phyloP scores from a whole-genome alignment of 2,329 filamentous ascomycete genomes.

The Sarocladium kiliense region DNA sequence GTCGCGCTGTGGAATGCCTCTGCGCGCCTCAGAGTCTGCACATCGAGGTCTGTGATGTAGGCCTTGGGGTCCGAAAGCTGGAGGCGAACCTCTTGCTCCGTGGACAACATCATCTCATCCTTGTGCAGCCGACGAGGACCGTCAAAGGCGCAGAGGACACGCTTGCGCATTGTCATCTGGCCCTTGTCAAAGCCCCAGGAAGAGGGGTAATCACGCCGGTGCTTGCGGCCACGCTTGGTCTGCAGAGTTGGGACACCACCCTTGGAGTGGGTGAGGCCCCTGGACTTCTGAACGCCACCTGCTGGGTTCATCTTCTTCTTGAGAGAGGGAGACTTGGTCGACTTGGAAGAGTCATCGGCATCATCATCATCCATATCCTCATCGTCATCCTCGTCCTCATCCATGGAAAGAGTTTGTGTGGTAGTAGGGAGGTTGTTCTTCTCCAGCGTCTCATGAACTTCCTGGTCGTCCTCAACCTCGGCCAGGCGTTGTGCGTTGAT shows the following conservation, averaged over 20 bases:
- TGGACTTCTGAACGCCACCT: constrained; percentile 59
- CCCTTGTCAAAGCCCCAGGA: constrained; percentile 90
- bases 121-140: constrained; percentile 85
- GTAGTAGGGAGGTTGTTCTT: constrained; percentile 54
- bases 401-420: constrained; percentile 30
- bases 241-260: constrained; percentile 59
- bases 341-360: constrained; percentile 42
- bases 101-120: constrained; percentile 98
- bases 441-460: constrained; percentile 57
- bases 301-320: constrained; percentile 51
- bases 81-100: constrained; percentile 88
- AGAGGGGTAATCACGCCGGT: constrained; percentile 86
- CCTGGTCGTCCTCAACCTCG: constrained; percentile 59
- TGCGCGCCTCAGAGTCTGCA: constrained; percentile 84
- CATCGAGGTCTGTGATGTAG: constrained; percentile 90
- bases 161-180: constrained; percentile 98
- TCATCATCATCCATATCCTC: constrained; percentile 48
- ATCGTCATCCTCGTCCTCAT: constrained; percentile 51
- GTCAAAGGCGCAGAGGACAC: constrained; percentile 88
- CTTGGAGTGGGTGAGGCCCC: constrained; percentile 73
- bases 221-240: constrained; percentile 71
- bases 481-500: constrained; percentile 64
- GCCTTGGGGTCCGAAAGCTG: constrained; percentile 68
- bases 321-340: constrained; percentile 31
- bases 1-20: constrained; percentile 76